Evolutionary conservation across 2,329 filamentous ascomycete genomes (phyloP), one percentile per base, ranked within the genome.

Genomic region (Amesomyces nigricolor): DNA sequence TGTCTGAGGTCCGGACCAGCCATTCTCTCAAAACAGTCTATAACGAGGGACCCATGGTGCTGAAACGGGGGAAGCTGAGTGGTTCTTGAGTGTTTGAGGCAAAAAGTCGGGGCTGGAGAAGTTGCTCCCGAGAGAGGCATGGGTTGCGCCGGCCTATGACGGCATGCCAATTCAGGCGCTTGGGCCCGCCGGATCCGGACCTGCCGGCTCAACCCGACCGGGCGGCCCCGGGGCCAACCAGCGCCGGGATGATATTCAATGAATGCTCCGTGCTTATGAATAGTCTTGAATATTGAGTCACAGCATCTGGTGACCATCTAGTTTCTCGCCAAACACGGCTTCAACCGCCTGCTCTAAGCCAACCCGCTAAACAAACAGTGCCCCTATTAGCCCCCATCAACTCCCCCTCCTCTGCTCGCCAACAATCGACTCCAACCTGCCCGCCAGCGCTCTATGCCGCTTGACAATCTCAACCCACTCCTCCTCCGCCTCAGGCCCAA

Each of bases 381-480:
- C 17, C 42, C 10, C n/a, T 19, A 17, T 53, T 47, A 54, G 11
- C 53, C 42, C 10, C n/a, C n/a, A 14, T 53, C 53, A 54, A 13
- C 53, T 45, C 46, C 51, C 60, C 53, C 68, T 71, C 44, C 74
- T 73, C 57, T 77, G 78, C 46, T 78, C 75, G 13, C 82, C 82
- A 47, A 86, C 82, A 57, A 85, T 84, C 2, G 80, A 79, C 69
- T 92, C 88, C 46, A 91, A 71, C 38, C 89, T 82, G 9, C 90
- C 89, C 16, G 91, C 90, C 65, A 96, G 78, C 11, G 91, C 79
- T 43, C 89, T 83, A 73, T 96, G 92, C 62, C 92, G 88, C 71
- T 88, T 89, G 70, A 95, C 90, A 35, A 95, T 82, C 57, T 91
- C 88, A 38, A 91, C 88, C 91, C 91, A 96, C 71, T 96, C 85